phyloP scores from a whole-genome alignment of 345 rosid genomes.

The Litchi chinensis region DNA sequence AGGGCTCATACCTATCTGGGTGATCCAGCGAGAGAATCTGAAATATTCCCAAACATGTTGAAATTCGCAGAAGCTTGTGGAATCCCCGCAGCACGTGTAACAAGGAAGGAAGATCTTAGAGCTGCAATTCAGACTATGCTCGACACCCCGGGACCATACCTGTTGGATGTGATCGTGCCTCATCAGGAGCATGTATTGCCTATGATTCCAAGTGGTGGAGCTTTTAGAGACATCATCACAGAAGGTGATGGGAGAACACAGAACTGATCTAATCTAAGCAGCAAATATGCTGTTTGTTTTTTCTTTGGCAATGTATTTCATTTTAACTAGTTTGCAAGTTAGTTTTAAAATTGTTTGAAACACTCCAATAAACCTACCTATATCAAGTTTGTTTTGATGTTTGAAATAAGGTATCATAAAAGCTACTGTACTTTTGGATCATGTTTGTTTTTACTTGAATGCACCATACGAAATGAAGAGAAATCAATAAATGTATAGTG shows the following conservation, averaged over 20 bases:
- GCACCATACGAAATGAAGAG: neutral
- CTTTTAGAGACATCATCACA: slow-evolving; percentile 79
- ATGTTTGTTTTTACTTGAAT: no score
- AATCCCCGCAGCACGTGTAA: slow-evolving; percentile 82
- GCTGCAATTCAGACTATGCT: slow-evolving; percentile 82
- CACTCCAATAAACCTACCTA: neutral
- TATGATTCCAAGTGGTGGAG: slow-evolving; percentile 96
- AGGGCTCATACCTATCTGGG: slow-evolving; percentile 91
- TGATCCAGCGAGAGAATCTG: slow-evolving; percentile 66
- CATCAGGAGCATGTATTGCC: slow-evolving; percentile 98
- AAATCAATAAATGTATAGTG: no score
- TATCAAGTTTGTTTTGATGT: neutral
- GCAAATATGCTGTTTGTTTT: neutral
- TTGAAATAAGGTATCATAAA: no score
- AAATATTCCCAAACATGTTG: slow-evolving; percentile 84
- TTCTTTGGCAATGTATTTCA: slow-evolving; percentile 16
- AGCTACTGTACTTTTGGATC: no score
- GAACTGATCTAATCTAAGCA: slow-evolving; percentile 28
- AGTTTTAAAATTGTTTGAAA: neutral
- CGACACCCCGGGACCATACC: slow-evolving; percentile 89
- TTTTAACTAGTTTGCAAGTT: neutral
- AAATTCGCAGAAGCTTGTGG: slow-evolving; percentile 87
- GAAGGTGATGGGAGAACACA: slow-evolving; percentile 89
- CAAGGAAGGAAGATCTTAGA: slow-evolving; percentile 59
- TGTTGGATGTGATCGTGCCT: slow-evolving; percentile 90